Conservation (phyloP, 768 basidiomycete species). For the Phylloporus scabripes region DNA sequence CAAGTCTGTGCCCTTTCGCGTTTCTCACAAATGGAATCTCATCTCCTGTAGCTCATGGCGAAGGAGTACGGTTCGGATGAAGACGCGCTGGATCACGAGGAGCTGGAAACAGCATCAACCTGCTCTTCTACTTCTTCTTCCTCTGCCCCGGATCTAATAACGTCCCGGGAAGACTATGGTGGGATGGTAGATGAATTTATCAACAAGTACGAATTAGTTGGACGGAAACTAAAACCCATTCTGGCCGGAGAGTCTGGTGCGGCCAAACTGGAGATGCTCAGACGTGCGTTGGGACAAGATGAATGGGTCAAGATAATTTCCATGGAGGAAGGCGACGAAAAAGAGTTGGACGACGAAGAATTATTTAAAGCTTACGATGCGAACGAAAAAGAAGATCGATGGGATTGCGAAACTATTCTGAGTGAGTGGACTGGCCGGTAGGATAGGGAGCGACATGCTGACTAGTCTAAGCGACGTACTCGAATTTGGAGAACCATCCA, state of each 20-base stretch:
- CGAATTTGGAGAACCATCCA: slow-evolving; percentile 98
- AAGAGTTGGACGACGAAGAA: slow-evolving; percentile 40
- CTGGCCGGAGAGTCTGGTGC: slow-evolving; percentile 66
- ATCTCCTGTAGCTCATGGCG: slow-evolving; percentile 54
- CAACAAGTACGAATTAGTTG: slow-evolving; percentile 83
- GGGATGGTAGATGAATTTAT: slow-evolving; percentile 92
- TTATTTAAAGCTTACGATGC: slow-evolving; percentile 36
- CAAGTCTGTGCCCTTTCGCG: slow-evolving; percentile 50
- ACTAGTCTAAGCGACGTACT: slow-evolving; percentile 71
- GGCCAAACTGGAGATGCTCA: slow-evolving; percentile 76
- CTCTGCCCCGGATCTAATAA: slow-evolving; percentile 67
- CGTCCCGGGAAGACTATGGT: slow-evolving; percentile 84
- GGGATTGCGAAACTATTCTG: slow-evolving; percentile 97
- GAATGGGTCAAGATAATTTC: slow-evolving; percentile 46
- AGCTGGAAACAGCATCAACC: slow-evolving; percentile 38
- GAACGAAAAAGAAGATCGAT: slow-evolving; percentile 61
- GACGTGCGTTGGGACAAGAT: slow-evolving; percentile 71
- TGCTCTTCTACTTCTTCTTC: slow-evolving; percentile 42
- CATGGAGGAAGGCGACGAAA: slow-evolving; percentile 42
- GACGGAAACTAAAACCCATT: slow-evolving; percentile 76
- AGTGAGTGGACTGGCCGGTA: slow-evolving; percentile 46
- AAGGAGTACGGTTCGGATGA: slow-evolving; percentile 70
- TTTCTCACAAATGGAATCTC: neutral
- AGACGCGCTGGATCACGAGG: slow-evolving; percentile 45
- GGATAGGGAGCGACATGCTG: slow-evolving; percentile 3